Conservation (phyloP, 1,139 yeast species). For the Magnusiomyces suaveolens region DNA sequence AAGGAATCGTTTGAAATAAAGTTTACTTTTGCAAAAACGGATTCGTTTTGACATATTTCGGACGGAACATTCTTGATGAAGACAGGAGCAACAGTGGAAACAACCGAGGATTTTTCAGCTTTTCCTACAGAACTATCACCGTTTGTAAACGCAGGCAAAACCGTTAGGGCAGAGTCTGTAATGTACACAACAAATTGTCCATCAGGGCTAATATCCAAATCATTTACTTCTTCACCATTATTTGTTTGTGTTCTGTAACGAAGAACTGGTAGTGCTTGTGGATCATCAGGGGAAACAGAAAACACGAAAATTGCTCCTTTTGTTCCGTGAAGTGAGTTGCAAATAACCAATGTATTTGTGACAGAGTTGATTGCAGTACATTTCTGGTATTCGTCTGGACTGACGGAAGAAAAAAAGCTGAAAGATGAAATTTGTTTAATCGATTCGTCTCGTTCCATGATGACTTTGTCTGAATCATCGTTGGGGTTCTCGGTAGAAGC, state of each 20-base stretch:
- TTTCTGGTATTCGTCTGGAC: constrained; percentile 26
- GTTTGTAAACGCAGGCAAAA: constrained; percentile 15
- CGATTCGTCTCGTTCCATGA: constrained; percentile 24
- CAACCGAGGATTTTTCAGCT: background rate
- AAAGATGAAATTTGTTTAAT: constrained; percentile 7
- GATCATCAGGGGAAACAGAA: constrained; percentile 1
- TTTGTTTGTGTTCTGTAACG: constrained; percentile 6
- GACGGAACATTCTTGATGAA: constrained; percentile 6
- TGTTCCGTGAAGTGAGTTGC: constrained; percentile 5
- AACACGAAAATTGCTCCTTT: background rate
- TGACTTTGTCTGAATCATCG: constrained; percentile 10
- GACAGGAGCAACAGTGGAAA: constrained; percentile 6
- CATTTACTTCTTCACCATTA: constrained; percentile 16
- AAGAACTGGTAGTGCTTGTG: background rate
- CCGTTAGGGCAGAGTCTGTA: constrained; percentile 17
- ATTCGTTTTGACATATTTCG: background rate
- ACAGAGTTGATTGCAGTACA: constrained; percentile 18
- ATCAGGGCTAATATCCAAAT: constrained; percentile 20
- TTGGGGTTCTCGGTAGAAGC: background rate
- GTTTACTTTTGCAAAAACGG: constrained; percentile 47
- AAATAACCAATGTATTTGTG: constrained; percentile 20
- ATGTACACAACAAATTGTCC: constrained; percentile 21
- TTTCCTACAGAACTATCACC: constrained; percentile 20
- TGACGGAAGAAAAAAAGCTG: constrained; percentile 15
- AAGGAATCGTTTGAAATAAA: constrained; percentile 47